These are phyloP conservation scores for Pseudocercospora macadamiae DNA, from an alignment of 2,329 filamentous ascomycete genomes.

Conservation along the genomic window DNA sequence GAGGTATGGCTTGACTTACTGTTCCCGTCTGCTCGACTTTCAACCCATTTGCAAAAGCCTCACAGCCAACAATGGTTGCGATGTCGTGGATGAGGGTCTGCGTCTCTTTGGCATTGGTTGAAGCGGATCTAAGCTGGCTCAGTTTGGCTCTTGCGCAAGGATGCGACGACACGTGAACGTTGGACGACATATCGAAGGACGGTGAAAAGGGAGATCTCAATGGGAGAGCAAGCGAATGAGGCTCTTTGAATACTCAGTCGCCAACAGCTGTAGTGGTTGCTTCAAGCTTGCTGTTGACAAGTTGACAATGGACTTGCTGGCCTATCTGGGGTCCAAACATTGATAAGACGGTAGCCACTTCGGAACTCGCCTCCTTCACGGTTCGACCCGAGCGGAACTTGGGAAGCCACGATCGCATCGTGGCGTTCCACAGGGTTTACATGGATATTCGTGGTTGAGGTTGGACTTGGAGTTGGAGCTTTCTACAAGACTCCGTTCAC, in stretches of 20 bases:
- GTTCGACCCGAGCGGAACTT: neutral
- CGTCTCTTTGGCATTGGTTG: slow-evolving; percentile 72
- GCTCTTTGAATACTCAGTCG: neutral
- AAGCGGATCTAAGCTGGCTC: slow-evolving; percentile 78
- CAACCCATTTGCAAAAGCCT: slow-evolving; percentile 72
- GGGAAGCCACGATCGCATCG: neutral
- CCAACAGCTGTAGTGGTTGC: no score
- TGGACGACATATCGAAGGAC: slow-evolving; percentile 35
- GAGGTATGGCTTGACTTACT: slow-evolving; percentile 53
- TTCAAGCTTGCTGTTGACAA: no score
- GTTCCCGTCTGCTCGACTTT: slow-evolving; percentile 61
- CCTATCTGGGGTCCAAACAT: neutral
- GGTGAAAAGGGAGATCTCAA: neutral
- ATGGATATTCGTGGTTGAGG: no score
- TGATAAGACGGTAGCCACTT: no score
- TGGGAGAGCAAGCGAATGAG: neutral
- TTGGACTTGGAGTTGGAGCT: no score
- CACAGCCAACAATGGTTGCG: slow-evolving; percentile 75
- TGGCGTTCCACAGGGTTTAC: no score
- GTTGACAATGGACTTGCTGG: neutral
- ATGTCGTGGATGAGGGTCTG: slow-evolving; percentile 86
- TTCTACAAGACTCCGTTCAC: no score
- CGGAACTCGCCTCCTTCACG: neutral
- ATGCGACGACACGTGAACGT: slow-evolving; percentile 77
- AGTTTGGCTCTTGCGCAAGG: slow-evolving; percentile 88